Percentiles rank a stretch among this genome's conserved stretches.
Evolutionary conservation across 129 eudicot genomes (phyloP).

Genomic region (Centrapalus pauciflorus): DNA sequence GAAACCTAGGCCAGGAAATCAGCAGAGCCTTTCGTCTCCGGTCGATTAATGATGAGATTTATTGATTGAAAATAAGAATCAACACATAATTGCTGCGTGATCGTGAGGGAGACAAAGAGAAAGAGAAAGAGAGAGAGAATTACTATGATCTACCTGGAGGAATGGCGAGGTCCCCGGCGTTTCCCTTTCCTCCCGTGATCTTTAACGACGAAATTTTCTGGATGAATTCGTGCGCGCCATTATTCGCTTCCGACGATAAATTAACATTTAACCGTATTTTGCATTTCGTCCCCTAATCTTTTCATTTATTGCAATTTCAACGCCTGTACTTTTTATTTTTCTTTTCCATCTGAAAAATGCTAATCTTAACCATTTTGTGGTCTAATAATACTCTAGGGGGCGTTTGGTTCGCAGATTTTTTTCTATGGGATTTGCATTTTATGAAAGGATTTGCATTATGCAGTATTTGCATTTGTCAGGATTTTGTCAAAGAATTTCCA

Average conservation of each 20-base stretch:
- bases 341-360: no score
- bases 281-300: neutral
- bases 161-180: conserved; percentile 1
- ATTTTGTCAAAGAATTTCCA: no score
- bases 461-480: no score
- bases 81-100: neutral
- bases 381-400: no score
- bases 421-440: no score
- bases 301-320: neutral
- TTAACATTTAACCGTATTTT: neutral
- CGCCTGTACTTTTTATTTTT: neutral
- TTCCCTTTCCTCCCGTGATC: neutral
- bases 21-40: neutral
- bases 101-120: neutral
- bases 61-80: neutral
- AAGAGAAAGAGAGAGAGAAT: neutral
- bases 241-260: neutral
- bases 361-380: no score
- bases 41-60: neutral
- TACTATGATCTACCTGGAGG: neutral
- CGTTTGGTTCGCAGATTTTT: no score
- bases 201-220: conserved; percentile 4
- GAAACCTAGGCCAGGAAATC: conserved; percentile 5
- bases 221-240: neutral
- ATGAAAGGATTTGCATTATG: no score